A percentile compares a stretch with the other conserved stretches of the same genome.
Conservation (phyloP, 371 early-diverging fungal genomes). For the Mycotypha africana region DNA sequence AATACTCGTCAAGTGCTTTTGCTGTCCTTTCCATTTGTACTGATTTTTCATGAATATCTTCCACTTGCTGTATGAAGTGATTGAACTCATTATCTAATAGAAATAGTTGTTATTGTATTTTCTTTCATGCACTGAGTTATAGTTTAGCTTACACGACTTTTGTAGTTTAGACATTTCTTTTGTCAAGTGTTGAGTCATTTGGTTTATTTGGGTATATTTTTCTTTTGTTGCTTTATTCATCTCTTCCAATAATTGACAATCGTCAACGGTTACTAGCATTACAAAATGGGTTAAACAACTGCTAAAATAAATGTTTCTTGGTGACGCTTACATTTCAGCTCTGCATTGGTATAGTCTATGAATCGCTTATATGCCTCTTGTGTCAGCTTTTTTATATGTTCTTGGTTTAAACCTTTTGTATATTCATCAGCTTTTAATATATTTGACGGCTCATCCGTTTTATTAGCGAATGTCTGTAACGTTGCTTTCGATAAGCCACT, state of each 20-base stretch:
- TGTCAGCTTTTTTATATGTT: slow-evolving; percentile 48
- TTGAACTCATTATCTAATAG: slow-evolving; percentile 51
- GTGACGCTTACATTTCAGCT: slow-evolving; percentile 50
- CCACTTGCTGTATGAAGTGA: slow-evolving; percentile 49
- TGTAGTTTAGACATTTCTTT: slow-evolving; percentile 55
- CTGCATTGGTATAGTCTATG: slow-evolving; percentile 50
- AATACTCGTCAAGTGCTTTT: slow-evolving; percentile 56
- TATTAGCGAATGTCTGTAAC: too few species aligned
- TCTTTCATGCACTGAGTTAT: too few species aligned
- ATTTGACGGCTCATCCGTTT: too few species aligned
- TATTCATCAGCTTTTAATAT: slow-evolving; percentile 33
- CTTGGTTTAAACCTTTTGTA: slow-evolving; percentile 32
- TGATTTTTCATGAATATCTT: slow-evolving; percentile 53
- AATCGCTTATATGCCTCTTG: slow-evolving; percentile 54
- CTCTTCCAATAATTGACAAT: slow-evolving; percentile 51
- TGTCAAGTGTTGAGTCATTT: slow-evolving; percentile 55
- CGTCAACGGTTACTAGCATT: slow-evolving; percentile 55
- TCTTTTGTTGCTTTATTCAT: slow-evolving; percentile 59
- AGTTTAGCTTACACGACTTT: slow-evolving; percentile 52
- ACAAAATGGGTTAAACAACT: too few species aligned
- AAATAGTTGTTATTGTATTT: not conserved
- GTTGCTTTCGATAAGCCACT: too few species aligned
- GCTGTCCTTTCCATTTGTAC: slow-evolving; percentile 53
- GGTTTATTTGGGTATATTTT: slow-evolving; percentile 52
- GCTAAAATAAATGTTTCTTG: too few species aligned